Conservation (phyloP, 352 stramenopile species). For the Thraustochytrium sp. region DNA sequence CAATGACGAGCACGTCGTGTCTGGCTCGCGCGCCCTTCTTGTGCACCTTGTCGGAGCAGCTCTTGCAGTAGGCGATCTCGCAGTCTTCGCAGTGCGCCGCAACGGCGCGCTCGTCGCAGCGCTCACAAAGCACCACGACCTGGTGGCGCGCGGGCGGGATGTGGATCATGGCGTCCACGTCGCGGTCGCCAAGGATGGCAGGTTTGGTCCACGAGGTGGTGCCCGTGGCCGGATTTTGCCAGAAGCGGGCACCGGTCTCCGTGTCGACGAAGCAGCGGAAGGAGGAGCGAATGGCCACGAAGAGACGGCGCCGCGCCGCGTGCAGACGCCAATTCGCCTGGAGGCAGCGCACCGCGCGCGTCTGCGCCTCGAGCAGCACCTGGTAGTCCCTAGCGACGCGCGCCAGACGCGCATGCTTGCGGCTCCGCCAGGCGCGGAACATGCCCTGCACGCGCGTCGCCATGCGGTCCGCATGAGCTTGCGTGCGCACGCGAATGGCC, state of each 20-base stretch:
- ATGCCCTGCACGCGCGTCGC: neutral
- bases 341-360: neutral
- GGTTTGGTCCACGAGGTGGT: slow-evolving; percentile 25
- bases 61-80: slow-evolving; percentile 8
- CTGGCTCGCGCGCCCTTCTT: slow-evolving; percentile 9
- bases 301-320: neutral
- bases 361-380: neutral
- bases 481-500: neutral
- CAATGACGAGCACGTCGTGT: neutral
- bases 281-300: neutral
- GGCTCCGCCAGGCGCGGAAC: slow-evolving; percentile 31
- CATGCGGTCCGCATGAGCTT: neutral
- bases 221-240: neutral
- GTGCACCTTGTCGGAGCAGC: neutral
- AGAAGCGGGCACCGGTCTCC: neutral
- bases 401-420: neutral
- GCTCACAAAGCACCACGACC: neutral
- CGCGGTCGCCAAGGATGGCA: neutral
- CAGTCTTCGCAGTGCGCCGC: slow-evolving; percentile 19
- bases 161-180: slow-evolving; percentile 32
- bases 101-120: neutral
- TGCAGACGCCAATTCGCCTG: neutral
- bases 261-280: slow-evolving; percentile 35
- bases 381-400: slow-evolving; percentile 11
- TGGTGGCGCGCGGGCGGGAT: slow-evolving; percentile 11